A percentile compares a stretch with the other conserved stretches of the same genome.
Evolutionary conservation across 2,329 filamentous ascomycete genomes (phyloP).

Genomic region (Aureobasidium melanogenum): DNA sequence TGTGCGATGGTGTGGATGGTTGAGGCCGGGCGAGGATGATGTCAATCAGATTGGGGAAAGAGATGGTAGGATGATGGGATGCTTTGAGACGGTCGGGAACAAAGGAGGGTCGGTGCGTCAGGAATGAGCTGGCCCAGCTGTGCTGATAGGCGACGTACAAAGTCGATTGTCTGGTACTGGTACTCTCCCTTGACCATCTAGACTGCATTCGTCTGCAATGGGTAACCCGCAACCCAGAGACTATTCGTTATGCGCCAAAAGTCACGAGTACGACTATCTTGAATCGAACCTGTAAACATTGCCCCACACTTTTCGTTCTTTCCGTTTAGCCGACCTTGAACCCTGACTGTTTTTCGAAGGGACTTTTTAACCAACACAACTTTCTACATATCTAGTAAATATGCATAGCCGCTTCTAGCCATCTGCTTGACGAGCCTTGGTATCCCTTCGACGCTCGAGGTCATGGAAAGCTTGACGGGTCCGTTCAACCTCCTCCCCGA

Average conservation of each 20-base stretch:
- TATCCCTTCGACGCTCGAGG: neutral
- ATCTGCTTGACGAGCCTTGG: no score
- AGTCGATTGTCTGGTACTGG: neutral
- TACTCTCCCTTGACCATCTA: neutral
- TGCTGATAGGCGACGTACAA: neutral
- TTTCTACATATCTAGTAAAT: neutral
- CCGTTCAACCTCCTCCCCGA: neutral
- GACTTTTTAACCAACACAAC: neutral
- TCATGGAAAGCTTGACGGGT: neutral
- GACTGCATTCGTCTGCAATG: neutral
- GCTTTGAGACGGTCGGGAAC: neutral
- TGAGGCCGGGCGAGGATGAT: neutral
- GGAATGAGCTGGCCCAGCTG: neutral
- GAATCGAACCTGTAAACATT: neutral
- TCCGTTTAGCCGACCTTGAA: neutral
- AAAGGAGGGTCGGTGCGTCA: neutral
- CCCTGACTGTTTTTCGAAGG: neutral
- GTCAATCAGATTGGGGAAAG: neutral
- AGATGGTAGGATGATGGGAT: neutral
- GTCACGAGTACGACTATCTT: neutral
- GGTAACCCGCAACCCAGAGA: neutral
- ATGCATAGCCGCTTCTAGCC: no score
- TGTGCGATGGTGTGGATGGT: neutral
- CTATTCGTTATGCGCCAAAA: neutral
- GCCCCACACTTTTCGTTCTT: neutral